Evolutionary conservation across 345 rosid species (phyloP), one percentile per base, ranked within the genome.

Genomic region (Eutrema japonicum): DNA sequence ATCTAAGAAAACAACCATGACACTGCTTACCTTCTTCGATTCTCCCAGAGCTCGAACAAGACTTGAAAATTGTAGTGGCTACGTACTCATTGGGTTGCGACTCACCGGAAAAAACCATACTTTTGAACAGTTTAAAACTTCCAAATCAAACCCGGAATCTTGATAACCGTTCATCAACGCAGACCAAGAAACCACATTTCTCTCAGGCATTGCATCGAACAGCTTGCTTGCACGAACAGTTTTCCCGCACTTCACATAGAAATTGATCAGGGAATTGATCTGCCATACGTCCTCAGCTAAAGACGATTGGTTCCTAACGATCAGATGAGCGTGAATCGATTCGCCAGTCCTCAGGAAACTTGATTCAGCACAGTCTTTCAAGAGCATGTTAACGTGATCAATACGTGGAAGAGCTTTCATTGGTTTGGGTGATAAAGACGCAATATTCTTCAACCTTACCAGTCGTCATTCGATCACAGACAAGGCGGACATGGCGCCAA

Each of bases 81-180:
- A 86, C 73, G 64, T 79, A 91, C 81, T 89, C 89, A 56, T 93
- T 89, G 3, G 88, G 97, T 8, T 40, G 78, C 46, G 79, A 27
- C 54, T 33, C 26, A 14, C 71, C 82, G 70, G 46, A 62, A 45
- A 63, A 79, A 78, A 73, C 10, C 89, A 93, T 84, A 68, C 70
- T 56, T 78, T 82, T 86, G 41, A 91, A 83, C 66, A 93, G 55
- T 3, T 68, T 72, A 22, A 66, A 14, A 85, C 96, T 72, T 93
- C 81, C 37, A 55, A 45, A 3, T 80, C 58, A 70, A 70, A 46
- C 60, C 89, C 92, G 42, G 45, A 59, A 59, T 82, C 88, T 49
- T 86, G 77, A 74, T 89, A 89, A 68, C 96, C 93, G 0, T 77
- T 64, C 98, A 93, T 93, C 70, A 93, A 55, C 9, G 98, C 65